These are phyloP conservation scores for Zychaea mexicana DNA, from an alignment of 371 early-diverging fungal species.

Conservation along the genomic window DNA sequence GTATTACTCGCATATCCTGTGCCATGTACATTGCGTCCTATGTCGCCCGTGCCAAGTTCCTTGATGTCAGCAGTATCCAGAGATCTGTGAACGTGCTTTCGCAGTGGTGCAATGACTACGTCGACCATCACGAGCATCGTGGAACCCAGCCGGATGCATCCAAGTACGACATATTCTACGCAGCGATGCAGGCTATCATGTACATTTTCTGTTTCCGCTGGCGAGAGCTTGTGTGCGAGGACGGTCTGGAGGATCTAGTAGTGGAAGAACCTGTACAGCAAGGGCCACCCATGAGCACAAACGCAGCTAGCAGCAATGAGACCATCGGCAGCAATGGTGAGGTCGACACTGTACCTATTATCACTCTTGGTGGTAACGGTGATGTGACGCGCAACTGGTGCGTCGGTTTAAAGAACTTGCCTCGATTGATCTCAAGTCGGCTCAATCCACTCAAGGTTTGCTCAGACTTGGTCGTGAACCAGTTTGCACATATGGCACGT, in stretches of 20 bases:
- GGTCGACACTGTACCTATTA: conserved; percentile 5
- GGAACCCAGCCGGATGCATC: conserved; percentile 48
- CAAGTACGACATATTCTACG: conserved; percentile 80
- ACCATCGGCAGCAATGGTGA: not conserved
- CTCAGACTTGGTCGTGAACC: conserved; percentile 75
- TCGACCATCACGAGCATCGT: conserved; percentile 66
- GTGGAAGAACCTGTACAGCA: conserved; percentile 31
- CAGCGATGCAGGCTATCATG: conserved; percentile 85
- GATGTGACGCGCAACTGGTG: conserved; percentile 42
- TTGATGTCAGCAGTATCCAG: conserved; percentile 64
- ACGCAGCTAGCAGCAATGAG: not conserved
- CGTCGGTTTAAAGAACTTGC: conserved; percentile 52
- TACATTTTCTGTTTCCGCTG: conserved; percentile 96
- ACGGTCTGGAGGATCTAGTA: conserved; percentile 39
- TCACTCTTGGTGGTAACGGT: conserved; percentile 23
- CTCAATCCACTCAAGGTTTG: conserved; percentile 88
- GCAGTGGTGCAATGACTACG: conserved; percentile 67
- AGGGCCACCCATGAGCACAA: conserved; percentile 3
- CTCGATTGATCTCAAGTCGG: conserved; percentile 78
- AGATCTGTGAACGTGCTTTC: conserved; percentile 67
- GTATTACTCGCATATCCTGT: conserved; percentile 77
- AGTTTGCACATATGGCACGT: conserved; percentile 84
- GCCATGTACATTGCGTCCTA: conserved; percentile 87
- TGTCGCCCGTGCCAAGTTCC: conserved; percentile 86
- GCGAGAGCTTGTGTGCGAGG: conserved; percentile 65